Conservation (phyloP, 306 rosid species). For the Amphicarpaea edgeworthii region DNA sequence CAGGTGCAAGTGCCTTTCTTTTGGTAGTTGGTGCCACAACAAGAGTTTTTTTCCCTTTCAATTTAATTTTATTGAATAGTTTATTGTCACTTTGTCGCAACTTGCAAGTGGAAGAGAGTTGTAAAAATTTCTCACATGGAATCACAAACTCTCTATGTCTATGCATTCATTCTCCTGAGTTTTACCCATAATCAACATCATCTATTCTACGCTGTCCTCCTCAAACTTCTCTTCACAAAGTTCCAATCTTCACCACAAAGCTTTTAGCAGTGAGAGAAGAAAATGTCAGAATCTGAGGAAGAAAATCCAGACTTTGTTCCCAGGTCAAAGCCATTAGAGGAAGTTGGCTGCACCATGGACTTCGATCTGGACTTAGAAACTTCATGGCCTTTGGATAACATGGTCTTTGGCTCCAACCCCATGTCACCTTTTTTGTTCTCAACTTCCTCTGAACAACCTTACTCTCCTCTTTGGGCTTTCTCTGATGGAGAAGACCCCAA, state of each 20-base stretch:
- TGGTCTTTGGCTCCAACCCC: slow-evolving; percentile 62
- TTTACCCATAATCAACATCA: slow-evolving; percentile 32
- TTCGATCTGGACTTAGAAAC: slow-evolving; percentile 74
- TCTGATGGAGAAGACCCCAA: slow-evolving; percentile 57
- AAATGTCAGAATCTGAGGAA: slow-evolving; percentile 74
- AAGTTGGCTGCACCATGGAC: slow-evolving; percentile 62
- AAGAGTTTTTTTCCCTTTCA: background rate
- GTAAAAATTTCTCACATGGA: slow-evolving; percentile 38
- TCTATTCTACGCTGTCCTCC: slow-evolving; percentile 4
- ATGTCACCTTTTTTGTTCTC: slow-evolving; percentile 67
- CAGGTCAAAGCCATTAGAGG: slow-evolving; percentile 46
- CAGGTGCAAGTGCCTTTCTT: slow-evolving; percentile 43
- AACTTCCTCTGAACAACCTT: slow-evolving; percentile 62
- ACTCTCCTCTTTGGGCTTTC: slow-evolving; percentile 77
- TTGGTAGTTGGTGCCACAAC: slow-evolving; percentile 43
- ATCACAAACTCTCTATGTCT: slow-evolving; percentile 14
- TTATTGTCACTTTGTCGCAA: slow-evolving; percentile 46
- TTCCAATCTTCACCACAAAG: slow-evolving; percentile 36
- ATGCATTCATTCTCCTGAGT: slow-evolving; percentile 1
- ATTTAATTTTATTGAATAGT: slow-evolving; percentile 35
- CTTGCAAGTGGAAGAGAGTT: slow-evolving; percentile 48
- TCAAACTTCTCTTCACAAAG: slow-evolving; percentile 26
- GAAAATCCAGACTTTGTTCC: slow-evolving; percentile 50
- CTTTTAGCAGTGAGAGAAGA: background rate
- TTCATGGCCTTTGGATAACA: slow-evolving; percentile 84